Conservation (phyloP, 306 rosid genomes). For the Vigna mungo region DNA sequence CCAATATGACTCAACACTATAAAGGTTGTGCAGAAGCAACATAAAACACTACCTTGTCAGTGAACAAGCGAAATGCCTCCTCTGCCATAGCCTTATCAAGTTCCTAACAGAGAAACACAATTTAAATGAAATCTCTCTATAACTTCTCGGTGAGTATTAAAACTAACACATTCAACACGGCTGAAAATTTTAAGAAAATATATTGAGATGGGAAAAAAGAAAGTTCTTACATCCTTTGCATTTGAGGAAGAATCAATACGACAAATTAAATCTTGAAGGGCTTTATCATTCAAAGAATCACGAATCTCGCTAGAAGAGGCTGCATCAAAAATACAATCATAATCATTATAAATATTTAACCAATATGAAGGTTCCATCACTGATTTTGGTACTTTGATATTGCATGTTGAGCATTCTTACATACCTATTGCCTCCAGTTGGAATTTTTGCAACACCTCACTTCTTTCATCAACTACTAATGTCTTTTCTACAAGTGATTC, state of each 20-base stretch:
- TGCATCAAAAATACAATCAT: slow-evolving; percentile 49
- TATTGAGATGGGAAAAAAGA: not conserved
- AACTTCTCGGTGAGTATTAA: slow-evolving; percentile 10
- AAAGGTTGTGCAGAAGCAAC: slow-evolving; percentile 21
- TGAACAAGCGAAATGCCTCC: slow-evolving; percentile 64
- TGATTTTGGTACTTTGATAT: not conserved
- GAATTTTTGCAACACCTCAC: slow-evolving; percentile 57
- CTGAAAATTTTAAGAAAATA: not conserved
- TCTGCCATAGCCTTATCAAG: slow-evolving; percentile 79
- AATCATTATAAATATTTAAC: not conserved
- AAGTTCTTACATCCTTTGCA: slow-evolving; percentile 67
- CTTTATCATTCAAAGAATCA: slow-evolving; percentile 64
- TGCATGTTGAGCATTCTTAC: slow-evolving; percentile 12
- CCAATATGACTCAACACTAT: slow-evolving; percentile 27
- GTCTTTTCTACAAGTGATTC: slow-evolving; percentile 57
- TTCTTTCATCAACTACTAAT: slow-evolving; percentile 51
- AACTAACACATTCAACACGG: slow-evolving; percentile 8
- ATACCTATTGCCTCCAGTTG: slow-evolving; percentile 83
- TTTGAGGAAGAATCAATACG: slow-evolving; percentile 64
- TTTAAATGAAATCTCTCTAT: slow-evolving; percentile 11
- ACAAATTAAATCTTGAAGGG: slow-evolving; percentile 65
- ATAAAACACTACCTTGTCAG: slow-evolving; percentile 66
- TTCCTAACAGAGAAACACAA: slow-evolving; percentile 58
- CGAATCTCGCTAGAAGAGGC: slow-evolving; percentile 81
- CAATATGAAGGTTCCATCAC: slow-evolving; percentile 3